Evolutionary conservation across 2,329 filamentous ascomycete species (phyloP).

Genomic region (Hypoxylon sp.): DNA sequence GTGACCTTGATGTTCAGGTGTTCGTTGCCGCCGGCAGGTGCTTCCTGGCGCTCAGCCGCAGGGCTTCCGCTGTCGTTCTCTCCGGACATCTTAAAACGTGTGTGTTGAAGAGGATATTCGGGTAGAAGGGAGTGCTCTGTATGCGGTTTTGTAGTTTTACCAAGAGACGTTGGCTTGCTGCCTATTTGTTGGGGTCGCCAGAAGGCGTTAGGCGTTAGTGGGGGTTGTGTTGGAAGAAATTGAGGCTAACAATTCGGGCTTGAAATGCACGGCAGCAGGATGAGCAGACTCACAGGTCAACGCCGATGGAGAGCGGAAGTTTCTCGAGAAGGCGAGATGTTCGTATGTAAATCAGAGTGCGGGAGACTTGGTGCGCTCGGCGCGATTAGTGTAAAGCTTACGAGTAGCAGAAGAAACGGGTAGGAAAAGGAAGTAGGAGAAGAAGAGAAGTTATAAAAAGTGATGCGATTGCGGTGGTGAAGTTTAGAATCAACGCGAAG

Average conservation of each 20-base stretch:
- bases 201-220: conserved; percentile 33
- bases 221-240: conserved; percentile 22
- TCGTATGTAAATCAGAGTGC: neutral
- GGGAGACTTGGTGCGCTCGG: conserved; percentile 5
- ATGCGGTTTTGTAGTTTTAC: neutral
- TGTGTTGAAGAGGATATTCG: neutral
- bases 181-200: conserved; percentile 24
- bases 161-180: conserved; percentile 2
- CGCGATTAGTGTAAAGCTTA: conserved; percentile 2
- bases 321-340: conserved; percentile 6
- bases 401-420: conserved; percentile 9
- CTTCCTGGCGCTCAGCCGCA: conserved; percentile 58
- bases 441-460: conserved; percentile 30
- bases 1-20: conserved; percentile 99
- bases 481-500: conserved; percentile 46
- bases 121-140: neutral
- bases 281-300: conserved; percentile 29
- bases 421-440: conserved; percentile 13
- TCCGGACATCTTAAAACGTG: conserved; percentile 62
- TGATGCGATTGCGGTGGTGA: conserved; percentile 44
- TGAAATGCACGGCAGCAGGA: conserved; percentile 14
- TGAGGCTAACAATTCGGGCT: conserved; percentile 10
- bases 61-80: conserved; percentile 67
- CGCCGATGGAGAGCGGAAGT: conserved; percentile 11
- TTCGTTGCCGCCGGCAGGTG: conserved; percentile 71